Conservation (phyloP, 768 basidiomycete genomes). For the Mrakia frigida region DNA sequence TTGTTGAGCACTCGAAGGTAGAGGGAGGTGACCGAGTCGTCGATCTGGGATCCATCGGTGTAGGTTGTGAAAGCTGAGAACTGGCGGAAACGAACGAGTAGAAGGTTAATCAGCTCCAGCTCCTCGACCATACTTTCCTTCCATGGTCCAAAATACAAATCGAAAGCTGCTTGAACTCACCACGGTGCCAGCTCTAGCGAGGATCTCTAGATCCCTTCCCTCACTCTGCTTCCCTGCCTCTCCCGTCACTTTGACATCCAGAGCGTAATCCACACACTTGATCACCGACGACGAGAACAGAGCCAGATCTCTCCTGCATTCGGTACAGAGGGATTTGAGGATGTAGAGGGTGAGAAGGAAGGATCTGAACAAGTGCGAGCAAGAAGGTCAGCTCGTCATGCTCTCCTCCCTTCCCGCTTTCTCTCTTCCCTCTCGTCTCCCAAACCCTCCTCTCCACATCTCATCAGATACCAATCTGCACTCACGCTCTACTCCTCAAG, state of each 20-base stretch:
- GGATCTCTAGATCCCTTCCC: slow-evolving; percentile 43
- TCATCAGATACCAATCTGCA: neutral
- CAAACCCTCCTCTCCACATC: neutral
- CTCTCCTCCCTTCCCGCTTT: too few species aligned
- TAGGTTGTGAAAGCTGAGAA: slow-evolving; percentile 90
- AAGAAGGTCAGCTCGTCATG: neutral
- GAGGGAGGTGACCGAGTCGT: slow-evolving; percentile 51
- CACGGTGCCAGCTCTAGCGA: slow-evolving; percentile 60
- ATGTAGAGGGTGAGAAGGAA: slow-evolving; percentile 28
- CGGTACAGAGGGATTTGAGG: slow-evolving; percentile 18
- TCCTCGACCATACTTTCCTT: neutral
- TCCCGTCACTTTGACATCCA: slow-evolving; percentile 37
- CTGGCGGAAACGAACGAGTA: slow-evolving; percentile 47
- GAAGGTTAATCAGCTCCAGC: neutral
- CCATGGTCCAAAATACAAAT: neutral
- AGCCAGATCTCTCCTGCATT: slow-evolving; percentile 38
- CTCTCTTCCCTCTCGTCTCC: neutral
- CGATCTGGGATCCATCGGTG: slow-evolving; percentile 77
- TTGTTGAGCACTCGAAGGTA: slow-evolving; percentile 64
- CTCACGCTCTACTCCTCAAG: slow-evolving; percentile 22
- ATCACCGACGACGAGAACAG: slow-evolving; percentile 40
- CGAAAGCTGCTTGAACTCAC: slow-evolving; percentile 50
- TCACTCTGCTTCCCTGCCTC: slow-evolving; percentile 33
- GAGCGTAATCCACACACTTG: slow-evolving; percentile 36
- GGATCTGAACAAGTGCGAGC: neutral